A percentile compares a stretch with the other conserved stretches of the same genome.
Conservation (phyloP, 495 filamentous ascomycete genomes). For the Echria macrotheca region DNA sequence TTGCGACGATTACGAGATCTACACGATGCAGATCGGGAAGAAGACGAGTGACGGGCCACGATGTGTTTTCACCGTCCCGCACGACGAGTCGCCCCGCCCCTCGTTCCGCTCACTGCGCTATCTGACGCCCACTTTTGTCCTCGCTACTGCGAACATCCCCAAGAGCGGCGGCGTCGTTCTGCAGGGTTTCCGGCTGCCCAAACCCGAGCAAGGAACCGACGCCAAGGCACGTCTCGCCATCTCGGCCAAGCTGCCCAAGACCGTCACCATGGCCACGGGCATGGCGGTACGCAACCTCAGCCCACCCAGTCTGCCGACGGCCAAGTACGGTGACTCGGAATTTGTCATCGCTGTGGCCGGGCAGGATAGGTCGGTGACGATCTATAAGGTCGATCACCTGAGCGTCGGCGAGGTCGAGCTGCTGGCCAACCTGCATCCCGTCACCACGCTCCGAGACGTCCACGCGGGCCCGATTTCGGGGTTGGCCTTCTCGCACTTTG, state of each 20-base stretch:
- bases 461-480: slow-evolving; percentile 84
- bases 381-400: slow-evolving; percentile 65
- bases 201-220: slow-evolving; percentile 23
- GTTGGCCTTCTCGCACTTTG: slow-evolving; percentile 70
- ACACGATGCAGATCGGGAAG: slow-evolving; percentile 44
- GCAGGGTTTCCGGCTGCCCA: slow-evolving; percentile 45
- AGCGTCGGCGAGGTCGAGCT: slow-evolving; percentile 41
- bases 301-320: slow-evolving; percentile 39
- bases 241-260: slow-evolving; percentile 36
- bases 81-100: slow-evolving; percentile 43
- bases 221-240: slow-evolving; percentile 39
- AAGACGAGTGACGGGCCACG: slow-evolving; percentile 49
- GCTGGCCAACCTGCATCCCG: slow-evolving; percentile 51
- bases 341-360: slow-evolving; percentile 77
- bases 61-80: slow-evolving; percentile 56
- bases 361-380: slow-evolving; percentile 72
- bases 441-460: slow-evolving; percentile 62
- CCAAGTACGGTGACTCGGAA: slow-evolving; percentile 55
- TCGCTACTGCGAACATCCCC: slow-evolving; percentile 54
- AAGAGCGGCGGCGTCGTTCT: slow-evolving; percentile 44
- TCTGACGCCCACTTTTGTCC: slow-evolving; percentile 67
- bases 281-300: slow-evolving; percentile 67
- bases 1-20: slow-evolving; percentile 74
- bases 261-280: slow-evolving; percentile 52
- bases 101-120: slow-evolving; percentile 67